Evolutionary conservation across 805 yeast genomes (phyloP), one percentile per base, ranked within the genome.

Genomic region (Debaryomyces maramus): DNA sequence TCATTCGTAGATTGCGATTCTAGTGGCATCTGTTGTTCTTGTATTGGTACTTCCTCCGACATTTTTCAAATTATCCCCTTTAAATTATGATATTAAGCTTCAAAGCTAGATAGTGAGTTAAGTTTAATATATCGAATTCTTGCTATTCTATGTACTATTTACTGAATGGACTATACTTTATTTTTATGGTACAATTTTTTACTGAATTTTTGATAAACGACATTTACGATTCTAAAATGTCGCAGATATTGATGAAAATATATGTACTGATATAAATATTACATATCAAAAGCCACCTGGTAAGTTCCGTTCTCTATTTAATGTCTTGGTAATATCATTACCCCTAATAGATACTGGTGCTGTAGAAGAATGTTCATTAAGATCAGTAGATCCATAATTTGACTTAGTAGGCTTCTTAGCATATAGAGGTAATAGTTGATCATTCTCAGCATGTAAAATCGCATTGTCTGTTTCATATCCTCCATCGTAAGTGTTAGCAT

Each of bases 401-500:
- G 23, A 42, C 36, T 31, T 44, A 44, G 39, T 52, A 21, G 39
- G 36, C 29, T 28, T 49, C 9, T 38, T 40, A 2, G 55, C 55
- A 31, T 53, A 42, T 17, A 45, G 31, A 5, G 70, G 64, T 11
- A 66, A 41, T 13, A 68, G 54, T 18, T 36, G 58, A 32, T 65
- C 66, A n/a, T 48, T 45, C 39, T 68, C 73, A 17, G 49, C 43
- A 8, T 60, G 44, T 17, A 58, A 40, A 46, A 59, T 55, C 45
- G 69, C 75, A 26, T 61, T 65, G 41, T 70, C 75, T 4, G 73
- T 70, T 46, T 70, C 75, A 45, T 70, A 70, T 4, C 74, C 74
- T 21, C 63, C 46, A 44, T 69, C 75, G 38, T 47, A 51, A 14
- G 42, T 42, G 21, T 40, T 42, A 14, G 35, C 39, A 33, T 53